Evolutionary conservation across 2,329 filamentous ascomycete genomes (phyloP).

Genomic region (Hymenoscyphus fraxineus): DNA sequence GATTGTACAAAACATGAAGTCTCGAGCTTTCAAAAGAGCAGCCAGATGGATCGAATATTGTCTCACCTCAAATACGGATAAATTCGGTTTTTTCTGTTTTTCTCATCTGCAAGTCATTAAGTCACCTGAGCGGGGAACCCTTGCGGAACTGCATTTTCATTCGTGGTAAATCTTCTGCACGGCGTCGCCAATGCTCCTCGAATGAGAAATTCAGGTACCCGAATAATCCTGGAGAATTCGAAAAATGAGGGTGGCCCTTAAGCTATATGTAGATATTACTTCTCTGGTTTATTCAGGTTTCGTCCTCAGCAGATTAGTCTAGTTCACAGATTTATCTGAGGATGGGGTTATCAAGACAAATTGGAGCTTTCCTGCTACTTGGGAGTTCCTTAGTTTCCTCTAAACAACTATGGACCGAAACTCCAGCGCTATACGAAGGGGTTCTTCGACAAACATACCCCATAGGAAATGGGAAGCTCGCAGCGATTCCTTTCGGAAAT

Average conservation of each 20-base stretch:
- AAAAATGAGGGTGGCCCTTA: not conserved
- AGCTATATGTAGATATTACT: too few species aligned
- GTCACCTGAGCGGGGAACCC: conserved; percentile 1
- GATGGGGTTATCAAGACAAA: not conserved
- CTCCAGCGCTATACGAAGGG: conserved; percentile 18
- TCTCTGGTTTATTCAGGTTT: too few species aligned
- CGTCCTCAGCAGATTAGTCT: too few species aligned
- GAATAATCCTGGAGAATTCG: not conserved
- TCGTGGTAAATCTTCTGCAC: not conserved
- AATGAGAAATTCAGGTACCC: not conserved
- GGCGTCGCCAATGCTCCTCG: not conserved
- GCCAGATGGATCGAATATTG: too few species aligned
- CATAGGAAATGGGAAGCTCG: conserved; percentile 47
- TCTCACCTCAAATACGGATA: not conserved
- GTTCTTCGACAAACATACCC: conserved; percentile 41
- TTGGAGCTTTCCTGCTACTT: not conserved
- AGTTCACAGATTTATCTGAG: too few species aligned
- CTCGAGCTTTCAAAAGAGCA: not conserved
- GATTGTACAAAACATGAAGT: too few species aligned
- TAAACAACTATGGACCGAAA: conserved; percentile 19
- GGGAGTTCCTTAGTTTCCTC: not conserved
- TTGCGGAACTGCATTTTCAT: not conserved
- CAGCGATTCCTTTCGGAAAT: conserved; percentile 43
- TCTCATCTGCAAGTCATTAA: not conserved
- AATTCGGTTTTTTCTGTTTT: not conserved